Evolutionary conservation across 2,329 filamentous ascomycete genomes (phyloP), one percentile per base, ranked within the genome.

Genomic region (Lachnellula subtilissima): DNA sequence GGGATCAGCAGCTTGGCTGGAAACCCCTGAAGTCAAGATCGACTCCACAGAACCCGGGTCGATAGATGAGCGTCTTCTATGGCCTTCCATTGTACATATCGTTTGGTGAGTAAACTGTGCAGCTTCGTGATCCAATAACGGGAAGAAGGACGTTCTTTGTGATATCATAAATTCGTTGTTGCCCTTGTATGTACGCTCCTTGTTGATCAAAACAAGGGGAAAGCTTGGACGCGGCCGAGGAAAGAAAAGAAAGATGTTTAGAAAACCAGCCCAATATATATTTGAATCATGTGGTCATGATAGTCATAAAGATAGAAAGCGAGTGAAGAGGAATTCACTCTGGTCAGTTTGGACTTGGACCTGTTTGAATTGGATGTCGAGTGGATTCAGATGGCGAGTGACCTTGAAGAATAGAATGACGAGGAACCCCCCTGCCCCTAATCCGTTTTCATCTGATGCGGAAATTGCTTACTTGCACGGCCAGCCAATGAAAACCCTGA

Each of bases 21-120:
- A 37, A 39, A 59, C 61, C 52, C 63, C 65, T 52, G 67, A 56
- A 17, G 54, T 65, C 62, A 57, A 69, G 65, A 73, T 67, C 14
- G 64, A 63, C 54, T 67, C 61, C 43, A 68, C 55, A 36, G 67
- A 66, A 46, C 57, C 63, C 23, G 54, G 62, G 56, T 67, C 65
- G 55, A 67, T 63, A 12, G 65, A 67, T 37, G 61, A 64, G 54
- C 55, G 56, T 59, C 65, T 59, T 37, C 58, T 56, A 53, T 63
- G 61, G 40, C 56, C 57, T 51, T 62, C 63, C 67, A 69, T 69
- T 50, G 54, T 58, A 63, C 66, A 65, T 66, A 61, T 61, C 58
- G 59, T 63, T 48, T 59, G 57, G 9, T 59, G 54, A 5, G 61
- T 52, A 25, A 61, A 40, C 40, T 64, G 54, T n/a, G 55, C 50